Percentiles rank a stretch among this genome's conserved stretches.
phyloP scores from a whole-genome alignment of 352 stramenopile genomes.

The Globisporangium uncinulatum region DNA sequence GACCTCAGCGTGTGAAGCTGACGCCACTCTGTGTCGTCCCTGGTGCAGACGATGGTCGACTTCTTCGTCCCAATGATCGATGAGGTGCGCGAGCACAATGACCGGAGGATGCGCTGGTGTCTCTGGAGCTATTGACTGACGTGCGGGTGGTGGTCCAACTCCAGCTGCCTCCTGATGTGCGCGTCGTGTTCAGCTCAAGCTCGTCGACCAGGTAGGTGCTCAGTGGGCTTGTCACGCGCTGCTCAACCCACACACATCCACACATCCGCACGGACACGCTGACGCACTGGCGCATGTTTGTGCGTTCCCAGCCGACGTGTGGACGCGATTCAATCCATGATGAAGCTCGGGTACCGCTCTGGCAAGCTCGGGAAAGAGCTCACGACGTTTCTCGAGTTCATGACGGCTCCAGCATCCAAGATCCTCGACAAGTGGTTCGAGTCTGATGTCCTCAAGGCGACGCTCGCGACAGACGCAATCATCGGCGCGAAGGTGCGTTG shows the following conservation, averaged over 20 bases:
- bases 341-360: constrained; percentile 53
- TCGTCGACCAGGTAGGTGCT: constrained; percentile 21
- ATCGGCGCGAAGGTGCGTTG: constrained; percentile 77
- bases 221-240: constrained; percentile 5
- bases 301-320: constrained; percentile 32
- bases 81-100: constrained; percentile 28
- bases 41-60: constrained; percentile 56
- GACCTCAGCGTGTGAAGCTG: not conserved
- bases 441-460: constrained; percentile 86
- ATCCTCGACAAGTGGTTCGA: constrained; percentile 91
- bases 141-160: not conserved
- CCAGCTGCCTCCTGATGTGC: constrained; percentile 65
- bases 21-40: no score
- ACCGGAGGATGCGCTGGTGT: not conserved
- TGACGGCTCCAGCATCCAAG: constrained; percentile 79
- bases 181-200: constrained; percentile 53
- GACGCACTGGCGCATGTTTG: no score
- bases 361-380: constrained; percentile 69
- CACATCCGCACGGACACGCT: no score
- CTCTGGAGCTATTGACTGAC: not conserved
- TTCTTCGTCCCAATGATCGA: constrained; percentile 83
- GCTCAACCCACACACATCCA: not conserved
- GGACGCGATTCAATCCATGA: constrained; percentile 62
- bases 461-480: constrained; percentile 88
- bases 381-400: constrained; percentile 85